Evolutionary conservation across 768 basidiomycete genomes (phyloP), one percentile per base, ranked within the genome.

Genomic region (Cystobasidium ongulense): DNA sequence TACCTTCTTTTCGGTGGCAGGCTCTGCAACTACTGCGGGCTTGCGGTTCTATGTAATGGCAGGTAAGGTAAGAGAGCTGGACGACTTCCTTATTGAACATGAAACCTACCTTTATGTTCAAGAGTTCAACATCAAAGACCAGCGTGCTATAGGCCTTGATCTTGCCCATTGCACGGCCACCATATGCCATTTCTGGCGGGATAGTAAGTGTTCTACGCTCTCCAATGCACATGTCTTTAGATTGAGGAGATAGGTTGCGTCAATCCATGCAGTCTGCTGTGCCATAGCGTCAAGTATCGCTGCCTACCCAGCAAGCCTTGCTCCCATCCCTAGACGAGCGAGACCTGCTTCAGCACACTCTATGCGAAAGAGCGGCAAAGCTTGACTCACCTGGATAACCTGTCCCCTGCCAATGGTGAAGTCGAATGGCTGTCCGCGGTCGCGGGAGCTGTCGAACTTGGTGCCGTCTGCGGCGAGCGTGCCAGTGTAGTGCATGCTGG

Each of bases 81-180:
- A 31, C 27, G 15, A 2, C 23, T 10, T 15, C n/a, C 4, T 13
- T n/a, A n/a, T 13, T 23, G n/a, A 5, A 31, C 21, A 10, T 25
- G 31, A 29, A 50, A 36, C 31, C 21, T 41, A 74, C 73, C 78
- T 81, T 82, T 77, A 83, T 82, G 11, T 80, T 80, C 8, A 83
- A 74, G 3, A 82, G 76, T 68, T 82, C 82, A 13, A 83, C 82
- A 41, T 83, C 82, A 75, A 83, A 83, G 0, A 81, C 75, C 10
- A 83, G 75, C 1, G 79, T 80, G 7, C 80, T 78, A 10, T 75
- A 70, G 31, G 80, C 79, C n/a, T 82, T 82, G 52, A 83, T 83
- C 35, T 81, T 80, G n/a, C 80, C 80, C 21, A 81, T 81, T 57
- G 81, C 81, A 25, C 82, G 81, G 52, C 81, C 78, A 18, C 71